Evolutionary conservation across 2,329 filamentous ascomycete genomes (phyloP), one percentile per base, ranked within the genome.

Genomic region (Aspergillus ochraceoroseus): DNA sequence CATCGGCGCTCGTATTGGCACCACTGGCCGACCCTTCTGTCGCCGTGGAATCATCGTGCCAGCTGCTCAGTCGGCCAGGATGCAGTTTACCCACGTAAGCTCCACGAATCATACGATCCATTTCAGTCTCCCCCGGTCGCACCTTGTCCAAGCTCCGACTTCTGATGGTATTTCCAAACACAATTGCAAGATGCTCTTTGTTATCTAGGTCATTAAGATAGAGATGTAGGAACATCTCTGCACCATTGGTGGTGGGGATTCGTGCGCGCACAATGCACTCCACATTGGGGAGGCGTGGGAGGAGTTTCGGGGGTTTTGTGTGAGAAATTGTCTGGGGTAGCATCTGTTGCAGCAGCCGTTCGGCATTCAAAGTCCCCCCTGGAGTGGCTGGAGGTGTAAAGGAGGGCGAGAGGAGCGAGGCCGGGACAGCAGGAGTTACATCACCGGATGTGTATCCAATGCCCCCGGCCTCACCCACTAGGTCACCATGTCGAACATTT

Each of bases 131-230:
- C 1, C 68, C 70, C 5, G 66, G 64, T 32, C 63, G 56, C 17
- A 68, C 63, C 9, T 61, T 54, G 51, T 72, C 68, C 33, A 72
- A 76, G 80, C 65, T 75, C 63, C 70, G 80, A 79, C 62, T 78
- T 32, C 92, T 77, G 52, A 96, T 95, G 32, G 82, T 74, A 44
- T 83, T 82, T 2, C 92, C 92, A 64, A 98, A 98, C 0, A 98
- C 92, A 58, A 98, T 96, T 12, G 92, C 92, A 36, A 98, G 70
- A 62, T 98, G 92, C 61, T 98, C 92, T 66, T 98, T 98, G 51
- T 83, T 86, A 64, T 98, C 92, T 5, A 87, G 80, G 55, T 85
- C 85, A 66, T 98, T 98, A 48, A 82, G 82, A 68, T 98, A 98
- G 0, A 96, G 73, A 60, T 98, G 90, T 36, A 98, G 68, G 66